phyloP scores from a whole-genome alignment of 139 green algal genomes.

The Klebsormidium nitens region DNA sequence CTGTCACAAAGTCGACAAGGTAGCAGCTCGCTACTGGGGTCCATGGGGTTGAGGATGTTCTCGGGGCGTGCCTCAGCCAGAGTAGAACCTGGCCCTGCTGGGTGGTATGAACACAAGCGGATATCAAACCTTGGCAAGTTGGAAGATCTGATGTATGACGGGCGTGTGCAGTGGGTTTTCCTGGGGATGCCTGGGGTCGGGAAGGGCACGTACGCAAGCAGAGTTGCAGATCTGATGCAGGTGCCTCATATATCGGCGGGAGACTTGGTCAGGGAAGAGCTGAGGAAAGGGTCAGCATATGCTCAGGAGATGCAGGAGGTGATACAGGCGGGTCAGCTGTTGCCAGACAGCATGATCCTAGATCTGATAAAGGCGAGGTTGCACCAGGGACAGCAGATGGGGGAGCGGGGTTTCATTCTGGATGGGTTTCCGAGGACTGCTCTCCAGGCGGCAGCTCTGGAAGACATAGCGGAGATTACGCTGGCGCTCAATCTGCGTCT shows the following conservation, averaged over 20 bases:
- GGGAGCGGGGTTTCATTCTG: conserved; percentile 79
- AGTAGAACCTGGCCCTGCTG: too few species aligned
- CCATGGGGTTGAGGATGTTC: too few species aligned
- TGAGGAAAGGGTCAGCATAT: conserved; percentile 56
- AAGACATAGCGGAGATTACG: conserved; percentile 53
- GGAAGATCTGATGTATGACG: too few species aligned
- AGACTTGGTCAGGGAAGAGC: conserved; percentile 86
- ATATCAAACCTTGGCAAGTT: too few species aligned
- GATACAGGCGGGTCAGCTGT: conserved; percentile 67
- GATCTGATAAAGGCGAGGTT: conserved; percentile 63
- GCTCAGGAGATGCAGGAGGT: conserved; percentile 48
- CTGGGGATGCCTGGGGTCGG: conserved; percentile 78
- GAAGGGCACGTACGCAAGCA: conserved; percentile 90
- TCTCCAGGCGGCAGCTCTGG: conserved; percentile 57
- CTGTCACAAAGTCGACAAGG: too few species aligned
- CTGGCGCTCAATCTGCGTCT: conserved; percentile 84
- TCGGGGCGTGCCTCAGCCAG: too few species aligned
- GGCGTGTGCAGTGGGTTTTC: conserved; percentile 40
- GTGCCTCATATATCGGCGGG: conserved; percentile 88
- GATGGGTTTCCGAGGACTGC: conserved; percentile 89
- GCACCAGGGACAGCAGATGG: conserved; percentile 28
- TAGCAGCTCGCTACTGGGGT: too few species aligned
- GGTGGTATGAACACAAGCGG: too few species aligned
- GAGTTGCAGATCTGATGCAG: conserved; percentile 65
- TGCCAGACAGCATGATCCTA: conserved; percentile 79